Percentiles rank a stretch among this genome's conserved stretches.
Evolutionary conservation across 2,329 filamentous ascomycete genomes (phyloP).

Genomic region (Pyrenophora teres): DNA sequence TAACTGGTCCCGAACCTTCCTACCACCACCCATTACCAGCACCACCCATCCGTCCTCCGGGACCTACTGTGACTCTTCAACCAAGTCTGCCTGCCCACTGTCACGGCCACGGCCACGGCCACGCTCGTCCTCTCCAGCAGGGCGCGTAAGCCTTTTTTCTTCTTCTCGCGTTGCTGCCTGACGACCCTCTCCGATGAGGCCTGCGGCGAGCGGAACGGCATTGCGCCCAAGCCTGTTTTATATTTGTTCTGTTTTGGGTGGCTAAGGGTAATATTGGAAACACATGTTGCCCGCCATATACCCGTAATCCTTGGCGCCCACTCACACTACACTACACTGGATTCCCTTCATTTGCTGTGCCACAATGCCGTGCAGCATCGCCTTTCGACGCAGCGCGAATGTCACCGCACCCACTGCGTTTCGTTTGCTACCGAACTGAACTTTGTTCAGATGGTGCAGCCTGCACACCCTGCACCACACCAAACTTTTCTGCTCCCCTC

Average conservation of each 20-base stretch:
- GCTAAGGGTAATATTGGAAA: constrained; percentile 13
- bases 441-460: constrained; percentile 5
- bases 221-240: constrained; percentile 9
- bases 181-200: background rate
- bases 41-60: no score
- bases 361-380: constrained; percentile 20
- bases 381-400: constrained; percentile 8
- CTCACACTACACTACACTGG: constrained; percentile 5
- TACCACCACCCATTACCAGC: background rate
- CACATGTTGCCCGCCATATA: constrained; percentile 26
- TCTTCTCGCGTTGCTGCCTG: constrained; percentile 5
- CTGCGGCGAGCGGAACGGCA: background rate
- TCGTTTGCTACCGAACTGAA: constrained; percentile 26
- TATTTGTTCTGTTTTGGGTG: constrained; percentile 14
- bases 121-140: no score
- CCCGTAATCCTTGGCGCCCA: constrained; percentile 25
- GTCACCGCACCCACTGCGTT: constrained; percentile 20
- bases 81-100: no score
- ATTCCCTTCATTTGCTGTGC: constrained; percentile 24
- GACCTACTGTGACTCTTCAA: no score
- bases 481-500: constrained; percentile 16
- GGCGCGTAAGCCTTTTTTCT: background rate
- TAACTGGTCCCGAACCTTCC: constrained; percentile 16
- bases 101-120: no score
- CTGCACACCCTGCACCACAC: constrained; percentile 4